A percentile compares a stretch with the other conserved stretches of the same genome.
Evolutionary conservation across 2,329 filamentous ascomycete genomes (phyloP).

Genomic region (Rhinocladiella similis): DNA sequence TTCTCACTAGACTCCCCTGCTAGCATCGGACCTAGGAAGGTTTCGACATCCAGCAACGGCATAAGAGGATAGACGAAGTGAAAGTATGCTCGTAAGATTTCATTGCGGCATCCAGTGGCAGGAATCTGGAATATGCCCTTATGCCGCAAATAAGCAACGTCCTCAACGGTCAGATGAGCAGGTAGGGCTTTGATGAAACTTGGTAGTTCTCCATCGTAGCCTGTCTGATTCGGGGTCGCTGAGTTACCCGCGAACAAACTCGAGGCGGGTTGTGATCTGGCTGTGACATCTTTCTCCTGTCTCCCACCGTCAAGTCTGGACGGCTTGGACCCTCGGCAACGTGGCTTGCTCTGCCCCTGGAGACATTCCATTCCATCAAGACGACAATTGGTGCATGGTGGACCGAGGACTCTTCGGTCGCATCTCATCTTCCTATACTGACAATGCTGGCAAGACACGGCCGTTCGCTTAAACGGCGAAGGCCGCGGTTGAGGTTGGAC

Average conservation of each 20-base stretch:
- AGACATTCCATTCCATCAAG: slow-evolving; percentile 53
- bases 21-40: slow-evolving; percentile 57
- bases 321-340: slow-evolving; percentile 38
- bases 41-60: slow-evolving; percentile 73
- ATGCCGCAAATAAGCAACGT: slow-evolving; percentile 72
- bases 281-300: background rate
- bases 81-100: slow-evolving; percentile 77
- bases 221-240: background rate
- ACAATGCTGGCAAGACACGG: slow-evolving; percentile 10
- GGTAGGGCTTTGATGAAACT: slow-evolving; percentile 56
- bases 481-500: background rate
- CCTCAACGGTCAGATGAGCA: slow-evolving; percentile 71
- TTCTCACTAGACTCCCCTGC: slow-evolving; percentile 49
- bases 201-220: background rate
- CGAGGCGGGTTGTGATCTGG: too few relatives aligned
- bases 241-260: background rate
- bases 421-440: slow-evolving; percentile 12
- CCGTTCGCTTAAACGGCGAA: slow-evolving; percentile 8
- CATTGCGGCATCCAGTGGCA: slow-evolving; percentile 67
- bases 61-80: slow-evolving; percentile 93
- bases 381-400: slow-evolving; percentile 80
- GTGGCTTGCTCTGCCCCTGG: slow-evolving; percentile 76
- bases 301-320: background rate
- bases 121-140: slow-evolving; percentile 77
- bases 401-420: slow-evolving; percentile 7